These are phyloP conservation scores for Thermoascus crustaceus DNA, from an alignment of 2,329 filamentous ascomycete species.

Conservation along the genomic window DNA sequence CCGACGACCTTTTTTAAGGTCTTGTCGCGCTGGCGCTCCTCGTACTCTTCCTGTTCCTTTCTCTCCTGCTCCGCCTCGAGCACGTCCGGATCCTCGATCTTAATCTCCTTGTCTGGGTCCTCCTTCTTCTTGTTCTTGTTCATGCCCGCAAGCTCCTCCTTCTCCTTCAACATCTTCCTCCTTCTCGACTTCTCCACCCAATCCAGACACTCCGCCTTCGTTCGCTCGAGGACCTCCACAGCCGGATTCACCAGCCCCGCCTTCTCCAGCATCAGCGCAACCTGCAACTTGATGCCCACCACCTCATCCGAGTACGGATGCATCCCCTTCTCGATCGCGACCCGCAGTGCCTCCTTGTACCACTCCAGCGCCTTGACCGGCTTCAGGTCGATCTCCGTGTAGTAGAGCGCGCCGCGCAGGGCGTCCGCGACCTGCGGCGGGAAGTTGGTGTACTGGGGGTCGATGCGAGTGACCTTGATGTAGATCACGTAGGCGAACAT, in stretches of 20 bases:
- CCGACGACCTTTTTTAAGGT: slow-evolving; percentile 66
- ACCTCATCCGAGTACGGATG: slow-evolving; percentile 89
- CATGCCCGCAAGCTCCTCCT: slow-evolving; percentile 39
- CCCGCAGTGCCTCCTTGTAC: slow-evolving; percentile 69
- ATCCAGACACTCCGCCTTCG: slow-evolving; percentile 58
- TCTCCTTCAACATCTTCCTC: slow-evolving; percentile 16
- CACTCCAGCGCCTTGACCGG: slow-evolving; percentile 71
- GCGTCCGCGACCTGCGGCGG: slow-evolving; percentile 44
- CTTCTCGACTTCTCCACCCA: slow-evolving; percentile 24
- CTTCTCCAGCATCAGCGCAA: slow-evolving; percentile 72
- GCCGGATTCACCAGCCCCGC: slow-evolving; percentile 62
- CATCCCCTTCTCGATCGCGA: slow-evolving; percentile 65
- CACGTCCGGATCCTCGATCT: slow-evolving; percentile 14
- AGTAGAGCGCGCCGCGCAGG: slow-evolving; percentile 78
- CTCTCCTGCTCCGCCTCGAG: slow-evolving; percentile 16
- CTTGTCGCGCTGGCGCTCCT: slow-evolving; percentile 48
- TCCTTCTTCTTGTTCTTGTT: slow-evolving; percentile 39
- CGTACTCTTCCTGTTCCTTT: slow-evolving; percentile 19
- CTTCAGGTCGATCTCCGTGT: slow-evolving; percentile 67
- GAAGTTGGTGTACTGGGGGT: slow-evolving; percentile 35
- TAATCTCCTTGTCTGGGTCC: slow-evolving; percentile 34
- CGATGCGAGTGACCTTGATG: slow-evolving; percentile 34
- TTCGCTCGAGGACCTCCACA: slow-evolving; percentile 68
- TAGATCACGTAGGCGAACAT: slow-evolving; percentile 36
- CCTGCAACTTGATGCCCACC: slow-evolving; percentile 76